Evolutionary conservation across 1,284 basidiomycete genomes (phyloP).

Genomic region (Cutaneotrichosporon sp.): DNA sequence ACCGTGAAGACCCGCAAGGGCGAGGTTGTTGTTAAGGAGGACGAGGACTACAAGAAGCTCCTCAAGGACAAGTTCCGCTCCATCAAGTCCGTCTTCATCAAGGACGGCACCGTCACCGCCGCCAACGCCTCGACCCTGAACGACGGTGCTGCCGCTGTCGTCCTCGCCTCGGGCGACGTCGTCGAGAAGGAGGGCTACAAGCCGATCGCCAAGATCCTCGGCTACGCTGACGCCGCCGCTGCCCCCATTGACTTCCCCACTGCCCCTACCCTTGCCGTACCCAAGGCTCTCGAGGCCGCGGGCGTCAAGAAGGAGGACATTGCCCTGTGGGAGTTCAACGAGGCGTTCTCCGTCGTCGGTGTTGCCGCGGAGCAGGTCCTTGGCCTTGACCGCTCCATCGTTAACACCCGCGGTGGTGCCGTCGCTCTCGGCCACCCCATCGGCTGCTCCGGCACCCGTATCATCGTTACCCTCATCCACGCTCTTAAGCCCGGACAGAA

Average conservation of each 20-base stretch:
- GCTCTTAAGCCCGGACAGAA: constrained; percentile 91
- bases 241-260: constrained; percentile 96
- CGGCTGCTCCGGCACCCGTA: constrained; percentile 90
- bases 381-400: constrained; percentile 74
- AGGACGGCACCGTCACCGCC: constrained; percentile 83
- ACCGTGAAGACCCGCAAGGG: constrained; percentile 64
- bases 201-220: constrained; percentile 84
- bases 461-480: constrained; percentile 90
- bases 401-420: constrained; percentile 91
- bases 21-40: constrained; percentile 80
- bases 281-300: constrained; percentile 80
- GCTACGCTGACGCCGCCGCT: constrained; percentile 93
- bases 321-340: constrained; percentile 93
- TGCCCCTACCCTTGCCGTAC: constrained; percentile 88
- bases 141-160: constrained; percentile 94
- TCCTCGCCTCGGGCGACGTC: constrained; percentile 87
- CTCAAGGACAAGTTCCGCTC: constrained; percentile 86
- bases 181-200: constrained; percentile 80
- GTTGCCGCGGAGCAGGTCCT: constrained; percentile 86
- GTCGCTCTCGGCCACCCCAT: constrained; percentile 91
- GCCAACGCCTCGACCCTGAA: constrained; percentile 95
- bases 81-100: constrained; percentile 81
- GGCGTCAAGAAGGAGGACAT: constrained; percentile 80
- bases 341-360: constrained; percentile 94
- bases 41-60: constrained; percentile 96